A percentile compares a stretch with the other conserved stretches of the same genome.
phyloP scores from a whole-genome alignment of 2,329 filamentous ascomycete genomes.

The Pseudopithomyces chartarum region DNA sequence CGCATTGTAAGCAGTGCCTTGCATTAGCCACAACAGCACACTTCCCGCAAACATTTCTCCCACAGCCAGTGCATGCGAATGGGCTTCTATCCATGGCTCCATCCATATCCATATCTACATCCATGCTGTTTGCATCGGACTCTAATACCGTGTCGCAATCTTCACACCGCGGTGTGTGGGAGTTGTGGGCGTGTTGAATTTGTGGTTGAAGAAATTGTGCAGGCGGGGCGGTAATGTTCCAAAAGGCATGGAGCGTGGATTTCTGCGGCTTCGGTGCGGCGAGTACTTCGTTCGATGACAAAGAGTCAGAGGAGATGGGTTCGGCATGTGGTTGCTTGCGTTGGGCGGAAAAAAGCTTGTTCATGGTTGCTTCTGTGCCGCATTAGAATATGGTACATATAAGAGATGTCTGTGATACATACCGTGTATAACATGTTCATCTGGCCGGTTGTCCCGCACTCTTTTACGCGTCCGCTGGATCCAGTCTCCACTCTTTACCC shows the following conservation, averaged over 20 bases:
- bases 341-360: constrained; percentile 53
- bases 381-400: neutral
- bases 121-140: constrained; percentile 39
- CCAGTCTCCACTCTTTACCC: constrained; percentile 48
- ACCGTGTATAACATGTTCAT: constrained; percentile 62
- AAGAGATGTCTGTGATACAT: constrained; percentile 8
- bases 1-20: constrained; percentile 50
- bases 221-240: constrained; percentile 47
- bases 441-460: constrained; percentile 62
- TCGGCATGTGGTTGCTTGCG: constrained; percentile 33
- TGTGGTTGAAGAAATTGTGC: constrained; percentile 26
- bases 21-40: constrained; percentile 47
- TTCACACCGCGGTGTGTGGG: constrained; percentile 43
- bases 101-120: constrained; percentile 42
- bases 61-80: constrained; percentile 46
- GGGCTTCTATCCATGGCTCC: constrained; percentile 27
- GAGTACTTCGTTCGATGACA: constrained; percentile 15
- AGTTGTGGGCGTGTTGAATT: constrained; percentile 11
- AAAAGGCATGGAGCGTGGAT: constrained; percentile 55
- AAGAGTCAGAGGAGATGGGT: constrained; percentile 32
- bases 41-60: constrained; percentile 47
- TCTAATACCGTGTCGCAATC: constrained; percentile 50
- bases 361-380: constrained; percentile 50
- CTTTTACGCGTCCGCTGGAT: constrained; percentile 64
- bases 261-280: constrained; percentile 39